phyloP scores from a whole-genome alignment of 2,329 filamentous ascomycete genomes.

The Pezicula neosporulosa region DNA sequence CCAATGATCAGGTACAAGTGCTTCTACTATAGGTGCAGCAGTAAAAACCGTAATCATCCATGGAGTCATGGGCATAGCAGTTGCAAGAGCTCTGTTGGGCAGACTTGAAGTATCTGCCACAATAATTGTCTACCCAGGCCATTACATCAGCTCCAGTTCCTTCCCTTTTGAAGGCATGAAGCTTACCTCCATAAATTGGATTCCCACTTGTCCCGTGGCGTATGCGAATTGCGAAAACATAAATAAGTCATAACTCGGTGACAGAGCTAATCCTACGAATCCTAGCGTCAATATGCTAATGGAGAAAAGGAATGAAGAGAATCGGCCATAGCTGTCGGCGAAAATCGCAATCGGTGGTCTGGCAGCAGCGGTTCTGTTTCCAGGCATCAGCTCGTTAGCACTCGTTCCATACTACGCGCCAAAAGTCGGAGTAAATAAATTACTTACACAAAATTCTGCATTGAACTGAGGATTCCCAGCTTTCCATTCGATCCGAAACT shows the following conservation, averaged over 20 bases:
- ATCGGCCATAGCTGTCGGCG: neutral
- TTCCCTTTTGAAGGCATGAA: no score
- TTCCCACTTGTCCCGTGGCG: neutral
- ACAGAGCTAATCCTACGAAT: neutral
- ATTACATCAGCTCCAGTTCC: neutral
- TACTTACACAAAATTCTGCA: slow-evolving; percentile 3
- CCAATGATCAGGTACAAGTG: slow-evolving; percentile 2
- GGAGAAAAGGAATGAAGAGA: neutral
- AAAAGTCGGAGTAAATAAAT: neutral
- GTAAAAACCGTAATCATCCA: slow-evolving; percentile 4
- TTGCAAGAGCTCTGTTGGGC: slow-evolving; percentile 2
- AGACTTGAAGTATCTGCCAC: slow-evolving; percentile 3
- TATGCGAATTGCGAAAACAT: slow-evolving; percentile 1
- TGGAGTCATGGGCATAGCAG: slow-evolving; percentile 3
- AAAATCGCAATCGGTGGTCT: slow-evolving; percentile 3
- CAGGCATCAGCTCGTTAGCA: neutral
- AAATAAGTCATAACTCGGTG: neutral
- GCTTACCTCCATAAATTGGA: slow-evolving; percentile 2
- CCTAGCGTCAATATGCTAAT: neutral
- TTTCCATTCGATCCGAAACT: slow-evolving; percentile 1
- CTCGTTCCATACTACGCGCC: neutral
- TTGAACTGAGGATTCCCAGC: slow-evolving; percentile 1
- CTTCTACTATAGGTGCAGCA: slow-evolving; percentile 1
- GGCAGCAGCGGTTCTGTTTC: neutral
- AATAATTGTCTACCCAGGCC: neutral